Base-by-base conservation (phyloP, 2,329 filamentous ascomycete genomes). In the Penicillium sp. region DNA sequence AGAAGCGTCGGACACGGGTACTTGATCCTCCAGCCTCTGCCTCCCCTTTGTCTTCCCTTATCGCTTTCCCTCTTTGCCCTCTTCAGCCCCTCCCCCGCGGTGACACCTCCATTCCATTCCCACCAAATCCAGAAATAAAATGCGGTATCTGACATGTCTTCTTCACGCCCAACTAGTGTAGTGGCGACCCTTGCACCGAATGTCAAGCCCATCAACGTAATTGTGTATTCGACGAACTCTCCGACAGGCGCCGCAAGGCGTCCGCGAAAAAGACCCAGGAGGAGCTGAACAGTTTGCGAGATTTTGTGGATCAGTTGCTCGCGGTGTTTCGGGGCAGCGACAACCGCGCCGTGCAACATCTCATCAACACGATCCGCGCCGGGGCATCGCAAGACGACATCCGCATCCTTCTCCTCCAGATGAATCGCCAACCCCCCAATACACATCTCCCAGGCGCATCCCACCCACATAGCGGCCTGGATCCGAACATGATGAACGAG, bases 1-100 rank as follows among this genome's bases (percentile, higher is more conserved):
- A 67, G 45, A 57, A 50, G 39, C 56, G 62, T 36, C 60, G 64
- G 28, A 66, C 61, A 32, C 66, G 59, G 61, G 64, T 67, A 63
- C n/a, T n/a, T n/a, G n/a, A n/a, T n/a, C 28, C 29, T 25, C 20
- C 29, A 14, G 21, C 19, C n/a, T 18, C 16, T 17, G 37, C 36
- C 33, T 29, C 32, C 10, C 27, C 21, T 27, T 34, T 42, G 11
- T 33, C 8, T 21, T 36, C 14, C 25, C 17, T 21, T 13, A 14
- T 25, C 19, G 14, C 21, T 23, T 25, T 28, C n/a, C 23, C 17
- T 18, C 31, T 40, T n/a, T 29, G 10, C 33, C 26, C 16, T 25
- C 17, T 16, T n/a, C 11, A 33, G 11, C 15, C 15, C n/a, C 15
- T n/a, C 15, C n/a, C 26, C 26, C n/a, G 26, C 15, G 26, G 26